Conservation (phyloP, 768 basidiomycete species). For the Tulasnella sp. region DNA sequence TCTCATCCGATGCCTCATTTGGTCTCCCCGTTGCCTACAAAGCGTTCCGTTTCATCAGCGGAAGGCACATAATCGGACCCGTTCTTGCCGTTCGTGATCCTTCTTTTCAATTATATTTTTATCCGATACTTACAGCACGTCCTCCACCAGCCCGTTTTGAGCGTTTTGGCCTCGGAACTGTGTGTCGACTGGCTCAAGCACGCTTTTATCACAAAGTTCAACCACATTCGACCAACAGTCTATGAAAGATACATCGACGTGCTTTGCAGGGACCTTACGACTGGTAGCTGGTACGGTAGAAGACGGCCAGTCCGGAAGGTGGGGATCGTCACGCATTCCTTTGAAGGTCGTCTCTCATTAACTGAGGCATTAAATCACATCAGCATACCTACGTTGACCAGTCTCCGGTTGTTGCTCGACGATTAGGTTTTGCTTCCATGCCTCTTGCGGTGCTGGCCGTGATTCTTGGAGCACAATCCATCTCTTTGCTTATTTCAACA, state of each 20-base stretch:
- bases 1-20: conserved; percentile 61
- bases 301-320: conserved; percentile 69
- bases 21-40: conserved; percentile 59
- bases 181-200: conserved; percentile 99
- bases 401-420: conserved; percentile 89
- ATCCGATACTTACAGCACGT: not conserved
- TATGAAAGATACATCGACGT: conserved; percentile 97
- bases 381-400: conserved; percentile 93
- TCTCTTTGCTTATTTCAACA: conserved; percentile 62
- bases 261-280: conserved; percentile 88
- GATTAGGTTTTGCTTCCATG: conserved; percentile 90
- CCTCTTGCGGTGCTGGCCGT: conserved; percentile 85
- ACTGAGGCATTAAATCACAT: not conserved
- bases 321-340: not conserved
- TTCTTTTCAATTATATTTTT: not conserved
- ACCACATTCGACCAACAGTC: conserved; percentile 93
- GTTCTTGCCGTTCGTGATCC: conserved; percentile 77
- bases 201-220: conserved; percentile 99
- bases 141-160: conserved; percentile 74
- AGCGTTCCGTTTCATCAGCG: conserved; percentile 82
- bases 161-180: conserved; percentile 90
- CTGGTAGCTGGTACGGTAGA: conserved; percentile 73
- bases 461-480: conserved; percentile 73
- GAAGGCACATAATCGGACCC: conserved; percentile 79
- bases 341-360: not conserved